A percentile compares a stretch with the other conserved stretches of the same genome.
Evolutionary conservation across 768 basidiomycete genomes (phyloP).

Genomic region (Termitomyces eurrhizus): DNA sequence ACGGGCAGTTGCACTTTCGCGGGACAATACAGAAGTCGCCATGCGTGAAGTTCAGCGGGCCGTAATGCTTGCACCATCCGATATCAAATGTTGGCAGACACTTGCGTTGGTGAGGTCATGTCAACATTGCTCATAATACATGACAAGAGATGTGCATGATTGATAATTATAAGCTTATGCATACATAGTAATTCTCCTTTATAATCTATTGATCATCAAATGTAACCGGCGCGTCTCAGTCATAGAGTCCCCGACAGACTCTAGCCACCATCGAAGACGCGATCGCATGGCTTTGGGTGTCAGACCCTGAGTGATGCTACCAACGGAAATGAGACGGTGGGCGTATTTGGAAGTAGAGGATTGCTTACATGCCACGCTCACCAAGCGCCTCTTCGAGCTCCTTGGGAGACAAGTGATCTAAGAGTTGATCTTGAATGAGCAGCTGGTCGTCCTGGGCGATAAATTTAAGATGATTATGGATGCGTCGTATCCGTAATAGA

Average conservation of each 20-base stretch:
- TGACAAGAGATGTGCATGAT: constrained; percentile 13
- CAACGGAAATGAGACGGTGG: background rate
- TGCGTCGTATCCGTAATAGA: constrained; percentile 38
- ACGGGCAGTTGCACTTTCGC: constrained; percentile 41
- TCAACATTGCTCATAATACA: constrained; percentile 1
- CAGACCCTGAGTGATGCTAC: constrained; percentile 35
- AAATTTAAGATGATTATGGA: constrained; percentile 37
- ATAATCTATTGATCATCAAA: constrained; percentile 35
- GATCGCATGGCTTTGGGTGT: constrained; percentile 41
- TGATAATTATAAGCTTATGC: constrained; percentile 12
- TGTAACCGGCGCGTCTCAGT: constrained; percentile 46
- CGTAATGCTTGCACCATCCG: constrained; percentile 57
- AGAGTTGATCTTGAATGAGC: constrained; percentile 46
- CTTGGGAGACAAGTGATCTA: constrained; percentile 40
- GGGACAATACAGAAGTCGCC: constrained; percentile 21
- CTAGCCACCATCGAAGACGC: constrained; percentile 64
- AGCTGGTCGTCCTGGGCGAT: constrained; percentile 62
- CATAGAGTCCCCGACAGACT: constrained; percentile 34
- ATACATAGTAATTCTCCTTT: constrained; percentile 7
- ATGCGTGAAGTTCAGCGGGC: constrained; percentile 55
- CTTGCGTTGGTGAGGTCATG: constrained; percentile 49
- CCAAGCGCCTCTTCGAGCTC: constrained; percentile 64
- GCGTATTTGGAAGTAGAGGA: background rate
- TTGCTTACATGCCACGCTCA: constrained; percentile 75
- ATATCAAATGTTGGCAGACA: constrained; percentile 50